Conservation (phyloP, 345 rosid species). For the Nephelium lappaceum region DNA sequence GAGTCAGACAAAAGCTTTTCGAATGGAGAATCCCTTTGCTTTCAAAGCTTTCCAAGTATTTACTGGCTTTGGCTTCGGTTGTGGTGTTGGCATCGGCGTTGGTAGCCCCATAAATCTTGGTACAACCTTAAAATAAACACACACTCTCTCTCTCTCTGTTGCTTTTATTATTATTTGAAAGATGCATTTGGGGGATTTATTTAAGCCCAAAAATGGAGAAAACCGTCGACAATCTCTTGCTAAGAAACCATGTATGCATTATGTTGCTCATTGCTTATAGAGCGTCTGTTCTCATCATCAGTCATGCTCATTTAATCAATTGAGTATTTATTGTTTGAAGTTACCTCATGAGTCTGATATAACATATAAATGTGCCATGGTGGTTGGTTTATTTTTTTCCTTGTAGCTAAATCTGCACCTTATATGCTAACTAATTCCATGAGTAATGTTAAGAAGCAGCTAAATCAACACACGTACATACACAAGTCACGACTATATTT, state of each 20-base stretch:
- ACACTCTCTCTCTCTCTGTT: neutral
- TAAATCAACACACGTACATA: too few species aligned
- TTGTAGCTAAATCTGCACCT: too few species aligned
- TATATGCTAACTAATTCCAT: too few species aligned
- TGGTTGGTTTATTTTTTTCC: too few species aligned
- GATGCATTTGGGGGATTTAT: conserved; percentile 41
- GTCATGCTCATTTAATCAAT: neutral
- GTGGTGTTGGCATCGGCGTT: conserved; percentile 91
- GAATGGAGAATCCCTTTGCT: conserved; percentile 79
- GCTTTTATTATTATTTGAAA: neutral
- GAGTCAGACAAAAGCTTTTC: conserved; percentile 48
- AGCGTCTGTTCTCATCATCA: neutral
- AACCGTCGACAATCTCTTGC: conserved; percentile 22
- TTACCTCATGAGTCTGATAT: neutral
- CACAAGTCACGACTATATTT: too few species aligned
- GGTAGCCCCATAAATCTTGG: conserved; percentile 82
- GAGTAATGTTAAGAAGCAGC: too few species aligned
- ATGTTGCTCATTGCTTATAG: neutral
- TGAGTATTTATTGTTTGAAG: neutral
- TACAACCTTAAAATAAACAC: conserved; percentile 27
- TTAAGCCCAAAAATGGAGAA: conserved; percentile 34
- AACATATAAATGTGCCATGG: too few species aligned
- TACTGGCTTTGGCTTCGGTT: conserved; percentile 94
- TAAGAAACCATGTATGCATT: conserved; percentile 28
- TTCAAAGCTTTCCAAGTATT: conserved; percentile 89